Percentiles rank a stretch among this genome's conserved stretches.
phyloP scores from a whole-genome alignment of 495 filamentous ascomycete genomes.

The Daldinia grandis region DNA sequence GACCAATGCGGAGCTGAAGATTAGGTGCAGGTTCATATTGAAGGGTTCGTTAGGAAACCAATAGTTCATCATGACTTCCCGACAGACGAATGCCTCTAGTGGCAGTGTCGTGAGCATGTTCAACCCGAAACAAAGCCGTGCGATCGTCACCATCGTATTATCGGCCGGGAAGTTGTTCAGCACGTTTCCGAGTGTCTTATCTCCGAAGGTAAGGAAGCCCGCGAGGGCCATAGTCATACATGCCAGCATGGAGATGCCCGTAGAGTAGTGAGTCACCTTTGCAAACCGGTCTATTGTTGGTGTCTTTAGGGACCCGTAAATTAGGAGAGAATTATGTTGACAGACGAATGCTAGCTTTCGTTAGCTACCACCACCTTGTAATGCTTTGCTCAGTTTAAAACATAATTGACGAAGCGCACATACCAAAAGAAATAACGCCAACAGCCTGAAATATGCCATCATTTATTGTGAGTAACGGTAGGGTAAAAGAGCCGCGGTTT shows the following conservation, averaged over 20 bases:
- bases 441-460: slow-evolving; percentile 92
- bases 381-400: background rate
- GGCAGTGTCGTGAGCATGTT: slow-evolving; percentile 99
- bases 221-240: slow-evolving; percentile 88
- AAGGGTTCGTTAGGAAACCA: slow-evolving; percentile 83
- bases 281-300: slow-evolving; percentile 95
- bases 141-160: slow-evolving; percentile 92
- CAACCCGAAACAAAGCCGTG: slow-evolving; percentile 90
- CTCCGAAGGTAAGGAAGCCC: slow-evolving; percentile 92
- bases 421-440: slow-evolving; percentile 97
- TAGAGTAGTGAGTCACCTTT: slow-evolving; percentile 90
- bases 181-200: slow-evolving; percentile 90
- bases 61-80: slow-evolving; percentile 95
- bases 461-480: slow-evolving; percentile 74
- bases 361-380: slow-evolving; percentile 40
- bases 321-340: slow-evolving; percentile 94
- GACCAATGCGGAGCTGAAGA: slow-evolving; percentile 83
- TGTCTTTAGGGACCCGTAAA: slow-evolving; percentile 93
- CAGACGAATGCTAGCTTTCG: slow-evolving; percentile 78
- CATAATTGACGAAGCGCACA: slow-evolving; percentile 29
- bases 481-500: slow-evolving; percentile 72
- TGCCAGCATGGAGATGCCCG: slow-evolving; percentile 84
- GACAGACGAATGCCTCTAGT: slow-evolving; percentile 95
- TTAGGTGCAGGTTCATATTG: slow-evolving; percentile 82
- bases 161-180: slow-evolving; percentile 95